phyloP scores from a whole-genome alignment of 805 yeast species.

The Starmerella tilneyi region DNA sequence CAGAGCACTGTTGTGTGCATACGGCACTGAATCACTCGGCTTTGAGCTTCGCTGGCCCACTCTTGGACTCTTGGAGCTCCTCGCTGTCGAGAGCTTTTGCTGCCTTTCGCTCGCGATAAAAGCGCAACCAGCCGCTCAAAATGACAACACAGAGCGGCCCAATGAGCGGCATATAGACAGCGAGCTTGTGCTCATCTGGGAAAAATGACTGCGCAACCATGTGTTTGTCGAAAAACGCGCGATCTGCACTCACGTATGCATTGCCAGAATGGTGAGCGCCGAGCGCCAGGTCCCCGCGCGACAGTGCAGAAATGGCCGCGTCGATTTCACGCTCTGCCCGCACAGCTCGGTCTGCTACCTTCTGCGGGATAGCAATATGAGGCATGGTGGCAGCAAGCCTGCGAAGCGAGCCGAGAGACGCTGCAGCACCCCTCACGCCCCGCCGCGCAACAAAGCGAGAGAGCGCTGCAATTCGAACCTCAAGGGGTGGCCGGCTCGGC shows the following conservation, averaged over 20 bases:
- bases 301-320: constrained; percentile 32
- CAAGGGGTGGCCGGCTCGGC: constrained; percentile 30
- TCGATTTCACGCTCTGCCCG: constrained; percentile 40
- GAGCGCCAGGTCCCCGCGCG: constrained; percentile 31
- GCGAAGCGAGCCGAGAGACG: constrained; percentile 62
- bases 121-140: constrained; percentile 27
- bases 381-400: constrained; percentile 59
- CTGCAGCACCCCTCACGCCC: constrained; percentile 52
- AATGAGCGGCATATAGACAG: constrained; percentile 79
- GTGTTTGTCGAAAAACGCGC: constrained; percentile 83
- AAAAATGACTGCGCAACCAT: constrained; percentile 93
- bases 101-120: constrained; percentile 8
- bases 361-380: constrained; percentile 73
- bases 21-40: too few relatives aligned
- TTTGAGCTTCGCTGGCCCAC: too few relatives aligned
- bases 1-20: too few relatives aligned
- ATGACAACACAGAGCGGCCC: constrained; percentile 74
- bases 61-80: neutral
- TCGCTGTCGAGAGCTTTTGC: too few relatives aligned
- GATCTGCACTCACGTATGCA: constrained; percentile 53
- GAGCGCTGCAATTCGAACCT: constrained; percentile 43
- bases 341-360: constrained; percentile 50
- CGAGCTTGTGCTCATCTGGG: constrained; percentile 92
- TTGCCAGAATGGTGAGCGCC: constrained; percentile 38
- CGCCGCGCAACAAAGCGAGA: constrained; percentile 48